Percentiles rank a stretch among this genome's conserved stretches.
phyloP scores from a whole-genome alignment of 2,329 filamentous ascomycete species.

The Trichothecium sympodiale region DNA sequence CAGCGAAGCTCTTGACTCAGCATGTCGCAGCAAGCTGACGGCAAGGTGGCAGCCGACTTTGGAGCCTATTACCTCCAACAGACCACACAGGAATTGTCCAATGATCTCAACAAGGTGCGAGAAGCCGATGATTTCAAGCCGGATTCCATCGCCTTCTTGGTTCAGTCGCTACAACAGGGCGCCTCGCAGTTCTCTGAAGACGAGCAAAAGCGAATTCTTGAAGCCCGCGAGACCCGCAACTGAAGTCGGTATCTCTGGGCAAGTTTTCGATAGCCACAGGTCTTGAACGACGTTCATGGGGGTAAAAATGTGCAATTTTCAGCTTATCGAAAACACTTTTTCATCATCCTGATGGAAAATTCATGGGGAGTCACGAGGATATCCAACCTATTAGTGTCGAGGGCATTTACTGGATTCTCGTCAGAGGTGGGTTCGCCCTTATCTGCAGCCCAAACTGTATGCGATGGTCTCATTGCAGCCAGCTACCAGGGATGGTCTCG shows the following conservation, averaged over 20 bases:
- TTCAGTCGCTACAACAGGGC: conserved; percentile 59
- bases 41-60: conserved; percentile 30
- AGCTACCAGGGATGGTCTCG: no score
- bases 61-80: conserved; percentile 58
- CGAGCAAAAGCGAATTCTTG: conserved; percentile 21
- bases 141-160: conserved; percentile 52
- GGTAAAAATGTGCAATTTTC: no score
- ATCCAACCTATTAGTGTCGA: no score
- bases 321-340: no score
- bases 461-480: no score
- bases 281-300: no score
- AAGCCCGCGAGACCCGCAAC: neutral
- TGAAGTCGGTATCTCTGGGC: neutral
- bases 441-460: no score
- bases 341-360: no score
- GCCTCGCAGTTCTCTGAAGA: conserved; percentile 42
- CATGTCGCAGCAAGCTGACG: conserved; percentile 11
- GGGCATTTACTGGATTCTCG: no score
- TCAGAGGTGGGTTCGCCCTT: no score
- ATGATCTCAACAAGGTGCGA: conserved; percentile 63
- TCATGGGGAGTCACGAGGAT: no score
- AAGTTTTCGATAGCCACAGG: neutral
- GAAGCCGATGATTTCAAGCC: conserved; percentile 58
- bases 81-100: conserved; percentile 58
- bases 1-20: no score